phyloP scores from a whole-genome alignment of 768 basidiomycete species.

The Lactarius quietus region DNA sequence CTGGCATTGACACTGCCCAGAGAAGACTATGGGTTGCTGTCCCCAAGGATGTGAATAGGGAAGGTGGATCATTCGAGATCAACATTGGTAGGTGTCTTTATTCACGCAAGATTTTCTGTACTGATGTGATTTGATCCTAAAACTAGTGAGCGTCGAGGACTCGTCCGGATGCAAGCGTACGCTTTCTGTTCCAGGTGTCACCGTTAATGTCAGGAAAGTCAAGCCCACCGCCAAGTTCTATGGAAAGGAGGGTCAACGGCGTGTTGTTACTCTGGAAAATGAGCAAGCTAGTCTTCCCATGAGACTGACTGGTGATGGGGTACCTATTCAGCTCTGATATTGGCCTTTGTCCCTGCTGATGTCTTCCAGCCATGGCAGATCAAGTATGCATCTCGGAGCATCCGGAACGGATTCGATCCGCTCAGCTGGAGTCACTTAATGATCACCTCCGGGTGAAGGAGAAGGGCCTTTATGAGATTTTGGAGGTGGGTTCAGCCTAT shows the following conservation, averaged over 20 bases:
- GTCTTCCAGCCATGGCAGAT: constrained; percentile 78
- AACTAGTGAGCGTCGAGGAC: constrained; percentile 80
- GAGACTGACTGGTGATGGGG: constrained; percentile 86
- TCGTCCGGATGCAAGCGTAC: constrained; percentile 80
- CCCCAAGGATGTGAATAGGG: constrained; percentile 57
- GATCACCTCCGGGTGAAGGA: constrained; percentile 68
- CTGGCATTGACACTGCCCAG: constrained; percentile 51
- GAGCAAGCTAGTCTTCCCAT: constrained; percentile 72
- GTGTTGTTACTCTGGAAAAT: constrained; percentile 66
- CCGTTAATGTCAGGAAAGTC: constrained; percentile 84
- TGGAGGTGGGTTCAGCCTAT: constrained; percentile 42
- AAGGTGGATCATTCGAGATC: constrained; percentile 76
- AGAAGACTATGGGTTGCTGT: constrained; percentile 63
- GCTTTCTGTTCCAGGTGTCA: constrained; percentile 70
- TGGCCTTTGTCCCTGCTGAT: not conserved
- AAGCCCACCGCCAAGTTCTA: constrained; percentile 90
- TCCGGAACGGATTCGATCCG: constrained; percentile 39
- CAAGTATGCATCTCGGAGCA: constrained; percentile 56
- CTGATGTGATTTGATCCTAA: constrained; percentile 11
- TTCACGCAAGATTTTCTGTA: not conserved
- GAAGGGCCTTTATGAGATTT: constrained; percentile 72
- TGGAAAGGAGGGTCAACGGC: constrained; percentile 53
- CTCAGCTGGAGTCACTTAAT: constrained; percentile 57
- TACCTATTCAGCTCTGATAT: constrained; percentile 38
- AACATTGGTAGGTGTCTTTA: constrained; percentile 53